Evolutionary conservation across 805 yeast genomes (phyloP).

Genomic region (Cyberlindnera veronae): DNA sequence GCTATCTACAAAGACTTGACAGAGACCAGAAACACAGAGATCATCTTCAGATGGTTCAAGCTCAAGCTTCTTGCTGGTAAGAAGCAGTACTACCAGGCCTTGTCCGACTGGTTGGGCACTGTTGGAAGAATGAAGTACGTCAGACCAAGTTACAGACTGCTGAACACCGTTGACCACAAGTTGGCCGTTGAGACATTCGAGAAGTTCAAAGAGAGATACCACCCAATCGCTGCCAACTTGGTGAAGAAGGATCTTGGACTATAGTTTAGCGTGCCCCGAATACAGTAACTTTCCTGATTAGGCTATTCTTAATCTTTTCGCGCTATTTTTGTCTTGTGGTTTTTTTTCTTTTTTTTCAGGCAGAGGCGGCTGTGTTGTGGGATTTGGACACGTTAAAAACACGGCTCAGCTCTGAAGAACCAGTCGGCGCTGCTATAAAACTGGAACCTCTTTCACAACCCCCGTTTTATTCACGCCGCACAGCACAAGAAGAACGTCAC

Average conservation of each 20-base stretch:
- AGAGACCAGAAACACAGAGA: slow-evolving; percentile 70
- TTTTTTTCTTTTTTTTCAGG: no score
- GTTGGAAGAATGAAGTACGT: slow-evolving; percentile 95
- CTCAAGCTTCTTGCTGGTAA: slow-evolving; percentile 57
- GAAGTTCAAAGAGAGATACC: slow-evolving; percentile 58
- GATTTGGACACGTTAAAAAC: background rate
- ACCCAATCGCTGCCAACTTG: slow-evolving; percentile 79
- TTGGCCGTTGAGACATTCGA: slow-evolving; percentile 66
- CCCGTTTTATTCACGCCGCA: background rate
- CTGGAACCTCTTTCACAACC: background rate
- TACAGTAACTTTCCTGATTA: no score
- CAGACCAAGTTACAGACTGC: slow-evolving; percentile 74
- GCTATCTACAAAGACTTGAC: slow-evolving; percentile 36
- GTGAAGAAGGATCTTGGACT: slow-evolving; percentile 78
- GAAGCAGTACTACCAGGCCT: slow-evolving; percentile 40
- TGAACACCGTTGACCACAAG: slow-evolving; percentile 59
- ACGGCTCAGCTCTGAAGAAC: background rate
- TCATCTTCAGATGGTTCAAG: slow-evolving; percentile 72
- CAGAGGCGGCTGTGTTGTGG: no score
- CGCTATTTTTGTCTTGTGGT: no score
- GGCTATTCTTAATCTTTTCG: no score
- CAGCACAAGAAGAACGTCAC: background rate
- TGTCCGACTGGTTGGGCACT: slow-evolving; percentile 84
- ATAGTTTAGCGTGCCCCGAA: no score
- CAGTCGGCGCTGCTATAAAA: background rate